Conservation (phyloP, 1,284 basidiomycete species). For the Leccinum griseonigrum region DNA sequence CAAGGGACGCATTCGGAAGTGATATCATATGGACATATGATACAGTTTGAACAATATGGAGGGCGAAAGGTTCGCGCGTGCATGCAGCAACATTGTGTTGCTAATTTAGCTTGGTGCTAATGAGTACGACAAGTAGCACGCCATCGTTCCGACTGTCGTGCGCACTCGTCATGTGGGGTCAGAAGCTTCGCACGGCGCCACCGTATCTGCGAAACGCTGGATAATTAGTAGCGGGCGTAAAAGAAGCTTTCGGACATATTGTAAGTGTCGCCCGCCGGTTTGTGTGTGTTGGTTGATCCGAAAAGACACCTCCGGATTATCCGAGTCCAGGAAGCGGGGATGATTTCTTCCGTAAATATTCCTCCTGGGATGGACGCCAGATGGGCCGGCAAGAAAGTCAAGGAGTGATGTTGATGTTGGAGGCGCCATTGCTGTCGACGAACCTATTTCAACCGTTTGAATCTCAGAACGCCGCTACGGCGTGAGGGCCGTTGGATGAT, state of each 20-base stretch:
- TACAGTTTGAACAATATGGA: not conserved
- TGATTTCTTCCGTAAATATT: not conserved
- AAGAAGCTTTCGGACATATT: not conserved
- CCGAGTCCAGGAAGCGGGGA: not conserved
- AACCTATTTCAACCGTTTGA: not conserved
- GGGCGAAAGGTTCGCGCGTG: not conserved
- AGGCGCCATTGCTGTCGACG: not conserved
- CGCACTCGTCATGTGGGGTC: not conserved
- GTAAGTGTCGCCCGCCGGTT: not conserved
- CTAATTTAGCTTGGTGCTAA: not conserved
- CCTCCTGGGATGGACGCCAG: not conserved
- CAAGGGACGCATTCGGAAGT: not conserved
- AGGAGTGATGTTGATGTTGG: not conserved
- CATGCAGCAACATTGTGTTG: not conserved
- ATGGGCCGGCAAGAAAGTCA: not conserved
- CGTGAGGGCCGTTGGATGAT: not conserved
- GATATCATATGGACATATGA: not conserved
- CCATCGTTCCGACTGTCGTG: not conserved
- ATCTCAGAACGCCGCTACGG: not conserved
- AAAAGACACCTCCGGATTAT: not conserved
- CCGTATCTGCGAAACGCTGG: not conserved
- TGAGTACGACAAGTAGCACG: too few relatives aligned
- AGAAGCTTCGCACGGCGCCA: not conserved
- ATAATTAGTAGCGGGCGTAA: not conserved
- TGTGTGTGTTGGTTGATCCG: not conserved